A percentile compares a stretch with the other conserved stretches of the same genome.
These are phyloP conservation scores for Ceratocystis papillata DNA, from an alignment of 2,329 filamentous ascomycete genomes.

Conservation along the genomic window DNA sequence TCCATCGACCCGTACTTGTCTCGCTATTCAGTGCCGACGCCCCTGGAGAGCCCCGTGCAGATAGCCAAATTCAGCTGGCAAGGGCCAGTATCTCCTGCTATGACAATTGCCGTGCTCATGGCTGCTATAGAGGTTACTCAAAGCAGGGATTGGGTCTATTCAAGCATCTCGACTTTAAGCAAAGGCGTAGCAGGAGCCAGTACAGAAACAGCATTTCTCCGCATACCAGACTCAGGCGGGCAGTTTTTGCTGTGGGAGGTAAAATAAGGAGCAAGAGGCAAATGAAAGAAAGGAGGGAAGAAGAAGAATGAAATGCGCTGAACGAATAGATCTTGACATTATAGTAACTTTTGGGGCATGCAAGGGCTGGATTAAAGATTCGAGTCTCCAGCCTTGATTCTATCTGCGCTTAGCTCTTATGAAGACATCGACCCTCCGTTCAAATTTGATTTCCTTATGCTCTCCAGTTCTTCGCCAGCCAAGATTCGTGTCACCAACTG, in stretches of 20 bases:
- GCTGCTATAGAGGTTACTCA: constrained; percentile 6
- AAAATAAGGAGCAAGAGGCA: constrained; percentile 27
- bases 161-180: constrained; percentile 42
- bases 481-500: constrained; percentile 73
- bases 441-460: constrained; percentile 27
- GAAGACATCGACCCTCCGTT: constrained; percentile 4
- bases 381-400: too few species aligned
- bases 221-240: constrained; percentile 37
- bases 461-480: constrained; percentile 50
- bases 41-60: constrained; percentile 27
- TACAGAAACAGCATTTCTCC: constrained; percentile 45
- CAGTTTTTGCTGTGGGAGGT: constrained; percentile 53
- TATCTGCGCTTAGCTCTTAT: background rate
- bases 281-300: background rate
- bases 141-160: constrained; percentile 13
- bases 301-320: background rate
- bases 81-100: constrained; percentile 45
- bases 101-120: constrained; percentile 34
- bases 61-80: constrained; percentile 48
- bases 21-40: constrained; percentile 39
- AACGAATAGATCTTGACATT: background rate
- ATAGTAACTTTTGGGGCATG: background rate
- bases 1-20: constrained; percentile 57
- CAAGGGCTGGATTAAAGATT: background rate
- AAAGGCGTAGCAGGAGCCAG: constrained; percentile 35